These are phyloP conservation scores for Phalaenopsis equestris DNA, from an alignment of 106 monocot species.

Conservation along the genomic window DNA sequence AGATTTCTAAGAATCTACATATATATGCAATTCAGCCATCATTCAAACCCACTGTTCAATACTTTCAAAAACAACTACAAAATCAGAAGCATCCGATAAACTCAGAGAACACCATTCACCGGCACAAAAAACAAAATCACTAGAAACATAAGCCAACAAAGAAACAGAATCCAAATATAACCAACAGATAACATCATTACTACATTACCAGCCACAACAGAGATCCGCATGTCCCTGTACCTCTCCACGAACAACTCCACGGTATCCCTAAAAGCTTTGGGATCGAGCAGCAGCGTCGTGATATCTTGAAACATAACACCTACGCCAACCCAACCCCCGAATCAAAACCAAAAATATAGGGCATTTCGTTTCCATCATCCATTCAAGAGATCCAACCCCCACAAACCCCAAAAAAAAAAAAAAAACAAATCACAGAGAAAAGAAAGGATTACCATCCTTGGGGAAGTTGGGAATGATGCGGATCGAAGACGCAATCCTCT, in stretches of 20 bases:
- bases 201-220: conserved; percentile 56
- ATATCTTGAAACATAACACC: conserved; percentile 30
- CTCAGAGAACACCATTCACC: not conserved
- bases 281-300: conserved; percentile 67
- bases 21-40: too few relatives aligned
- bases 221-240: conserved; percentile 46
- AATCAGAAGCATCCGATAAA: not conserved
- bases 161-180: not conserved
- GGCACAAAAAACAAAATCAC: not conserved
- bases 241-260: conserved; percentile 71
- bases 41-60: not conserved
- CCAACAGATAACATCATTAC: not conserved
- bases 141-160: not conserved
- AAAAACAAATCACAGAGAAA: not conserved
- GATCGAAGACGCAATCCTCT: conserved; percentile 44
- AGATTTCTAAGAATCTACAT: too few relatives aligned
- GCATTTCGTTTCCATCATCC: not conserved
- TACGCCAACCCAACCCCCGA: not conserved
- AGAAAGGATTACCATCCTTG: conserved; percentile 27
- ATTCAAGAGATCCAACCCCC: not conserved
- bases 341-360: not conserved
- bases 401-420: not conserved
- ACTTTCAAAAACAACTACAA: not conserved
- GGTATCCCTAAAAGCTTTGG: conserved; percentile 46
- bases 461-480: conserved; percentile 71